Conservation (phyloP, 2,329 filamentous ascomycete genomes). For the Colletotrichum lini region DNA sequence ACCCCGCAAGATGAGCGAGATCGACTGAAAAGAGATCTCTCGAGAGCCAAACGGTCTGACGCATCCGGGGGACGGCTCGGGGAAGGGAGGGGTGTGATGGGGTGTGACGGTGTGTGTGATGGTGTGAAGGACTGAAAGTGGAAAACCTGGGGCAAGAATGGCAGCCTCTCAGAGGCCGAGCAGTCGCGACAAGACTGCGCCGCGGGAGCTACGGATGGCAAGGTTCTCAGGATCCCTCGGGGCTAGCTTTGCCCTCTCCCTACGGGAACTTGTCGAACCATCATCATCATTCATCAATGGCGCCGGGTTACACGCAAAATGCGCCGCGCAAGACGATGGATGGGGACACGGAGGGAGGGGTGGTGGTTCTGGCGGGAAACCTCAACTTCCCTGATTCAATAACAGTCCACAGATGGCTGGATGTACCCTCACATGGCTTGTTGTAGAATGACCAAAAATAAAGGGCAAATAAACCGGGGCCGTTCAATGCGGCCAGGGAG, state of each 20-base stretch:
- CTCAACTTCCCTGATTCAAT: neutral
- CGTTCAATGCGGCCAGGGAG: constrained; percentile 21
- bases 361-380: neutral
- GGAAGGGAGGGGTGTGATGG: neutral
- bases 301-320: constrained; percentile 13
- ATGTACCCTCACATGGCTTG: neutral
- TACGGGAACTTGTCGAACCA: neutral
- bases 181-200: constrained; percentile 30
- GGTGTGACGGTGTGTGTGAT: neutral
- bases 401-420: neutral
- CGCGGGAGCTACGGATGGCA: constrained; percentile 14
- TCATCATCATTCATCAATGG: neutral
- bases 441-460: constrained; percentile 1
- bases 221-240: neutral
- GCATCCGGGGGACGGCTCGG: constrained; percentile 19
- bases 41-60: constrained; percentile 34
- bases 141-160: constrained; percentile 28
- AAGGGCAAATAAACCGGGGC: constrained; percentile 22
- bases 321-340: neutral
- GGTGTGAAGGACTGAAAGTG: neutral
- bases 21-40: constrained; percentile 31
- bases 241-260: constrained; percentile 18
- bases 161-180: constrained; percentile 23
- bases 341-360: neutral
- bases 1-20: constrained; percentile 37